Evolutionary conservation across 306 rosid species (phyloP).

Genomic region (Citrullus amarus): DNA sequence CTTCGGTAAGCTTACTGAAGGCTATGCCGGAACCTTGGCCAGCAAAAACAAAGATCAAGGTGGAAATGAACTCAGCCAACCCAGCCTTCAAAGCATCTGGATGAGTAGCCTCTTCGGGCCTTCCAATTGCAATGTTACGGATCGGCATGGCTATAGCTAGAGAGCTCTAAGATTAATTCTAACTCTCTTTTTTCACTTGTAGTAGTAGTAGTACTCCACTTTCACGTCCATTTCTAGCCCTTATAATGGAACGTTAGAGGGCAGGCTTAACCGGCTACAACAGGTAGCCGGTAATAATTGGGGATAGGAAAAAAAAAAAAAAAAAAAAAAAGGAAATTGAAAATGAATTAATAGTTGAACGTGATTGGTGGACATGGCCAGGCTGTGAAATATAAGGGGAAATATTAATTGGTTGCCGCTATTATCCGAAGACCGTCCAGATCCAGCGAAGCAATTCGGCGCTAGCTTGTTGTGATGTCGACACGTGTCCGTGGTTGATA

Average conservation of each 20-base stretch:
- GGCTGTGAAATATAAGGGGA: slow-evolving; percentile 3
- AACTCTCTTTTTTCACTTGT: background rate
- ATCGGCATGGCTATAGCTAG: slow-evolving; percentile 32
- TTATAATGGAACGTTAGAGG: background rate
- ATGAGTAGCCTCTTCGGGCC: slow-evolving; percentile 34
- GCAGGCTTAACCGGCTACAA: background rate
- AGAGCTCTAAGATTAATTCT: background rate
- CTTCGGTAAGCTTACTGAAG: slow-evolving; percentile 35
- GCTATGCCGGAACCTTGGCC: slow-evolving; percentile 55
- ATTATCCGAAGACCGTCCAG: background rate
- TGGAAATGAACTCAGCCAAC: slow-evolving; percentile 54
- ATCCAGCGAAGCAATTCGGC: slow-evolving; percentile 14
- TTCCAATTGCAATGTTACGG: slow-evolving; percentile 48
- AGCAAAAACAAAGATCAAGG: slow-evolving; percentile 58
- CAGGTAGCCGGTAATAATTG: background rate
- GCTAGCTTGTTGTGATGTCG: background rate
- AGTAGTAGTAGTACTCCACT: background rate
- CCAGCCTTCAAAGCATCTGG: slow-evolving; percentile 43
- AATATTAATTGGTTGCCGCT: background rate
- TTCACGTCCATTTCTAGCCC: background rate
- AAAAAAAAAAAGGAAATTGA: background rate
- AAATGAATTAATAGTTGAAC: background rate
- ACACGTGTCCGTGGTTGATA: slow-evolving; percentile 33
- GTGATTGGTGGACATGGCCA: slow-evolving; percentile 16
- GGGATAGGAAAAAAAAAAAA: too few species aligned